A percentile compares a stretch with the other conserved stretches of the same genome.
Evolutionary conservation across 192 early-diverging fungal genomes (phyloP).

Genomic region (Pilaira anomala): DNA sequence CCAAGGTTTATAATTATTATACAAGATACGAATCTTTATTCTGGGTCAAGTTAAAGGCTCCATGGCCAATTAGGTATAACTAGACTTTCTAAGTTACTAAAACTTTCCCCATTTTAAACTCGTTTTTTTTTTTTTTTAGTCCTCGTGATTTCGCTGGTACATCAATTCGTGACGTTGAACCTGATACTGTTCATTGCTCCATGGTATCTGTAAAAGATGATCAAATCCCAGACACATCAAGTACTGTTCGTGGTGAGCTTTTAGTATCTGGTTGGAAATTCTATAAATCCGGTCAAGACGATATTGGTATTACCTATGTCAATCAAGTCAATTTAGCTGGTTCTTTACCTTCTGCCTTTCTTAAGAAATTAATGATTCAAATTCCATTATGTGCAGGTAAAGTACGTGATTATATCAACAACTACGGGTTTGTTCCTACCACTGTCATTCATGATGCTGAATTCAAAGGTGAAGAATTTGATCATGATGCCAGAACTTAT

Average conservation of each 20-base stretch:
- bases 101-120: background rate
- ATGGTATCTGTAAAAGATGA: conserved; percentile 47
- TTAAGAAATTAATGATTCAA: conserved; percentile 40
- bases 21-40: conserved; percentile 23
- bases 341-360: conserved; percentile 41
- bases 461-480: conserved; percentile 36
- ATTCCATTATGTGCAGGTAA: conserved; percentile 44
- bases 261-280: conserved; percentile 51
- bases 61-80: conserved; percentile 35
- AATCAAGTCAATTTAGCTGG: conserved; percentile 54
- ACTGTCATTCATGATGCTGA: conserved; percentile 22
- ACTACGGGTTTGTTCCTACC: conserved; percentile 46
- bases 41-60: conserved; percentile 29
- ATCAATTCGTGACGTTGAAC: conserved; percentile 23
- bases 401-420: conserved; percentile 44
- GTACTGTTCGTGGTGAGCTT: conserved; percentile 46
- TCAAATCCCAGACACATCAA: conserved; percentile 42
- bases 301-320: conserved; percentile 38
- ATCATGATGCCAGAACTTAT: conserved; percentile 33
- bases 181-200: conserved; percentile 30
- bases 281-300: conserved; percentile 26
- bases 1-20: conserved; percentile 27
- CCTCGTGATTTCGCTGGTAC: conserved; percentile 45
- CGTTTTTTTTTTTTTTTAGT: too few species aligned
- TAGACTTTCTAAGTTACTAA: background rate